phyloP scores from a whole-genome alignment of 805 yeast species.

The Candida sonorensis region DNA sequence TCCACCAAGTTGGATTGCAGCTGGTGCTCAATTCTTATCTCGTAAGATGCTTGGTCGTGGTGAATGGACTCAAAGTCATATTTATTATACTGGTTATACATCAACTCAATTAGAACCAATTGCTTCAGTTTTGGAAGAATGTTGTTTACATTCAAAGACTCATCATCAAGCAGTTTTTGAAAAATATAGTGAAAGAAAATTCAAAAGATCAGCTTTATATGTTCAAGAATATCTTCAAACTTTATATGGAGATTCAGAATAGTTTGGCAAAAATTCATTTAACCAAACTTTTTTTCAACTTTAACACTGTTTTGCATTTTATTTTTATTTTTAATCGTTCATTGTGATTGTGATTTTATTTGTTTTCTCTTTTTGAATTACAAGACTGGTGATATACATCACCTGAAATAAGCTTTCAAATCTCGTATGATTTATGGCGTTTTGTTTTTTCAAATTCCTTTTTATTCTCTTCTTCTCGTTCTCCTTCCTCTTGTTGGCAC shows the following conservation, averaged over 20 bases:
- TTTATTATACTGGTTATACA: conserved; percentile 89
- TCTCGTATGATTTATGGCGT: too few relatives aligned
- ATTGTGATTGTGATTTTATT: too few relatives aligned
- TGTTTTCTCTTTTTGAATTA: too few relatives aligned
- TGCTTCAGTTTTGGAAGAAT: conserved; percentile 64
- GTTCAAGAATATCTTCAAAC: conserved; percentile 66
- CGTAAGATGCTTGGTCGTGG: conserved; percentile 72
- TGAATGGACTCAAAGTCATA: conserved; percentile 77
- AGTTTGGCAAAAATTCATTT: neutral
- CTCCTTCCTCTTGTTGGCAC: too few relatives aligned
- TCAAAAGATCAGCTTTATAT: conserved; percentile 68
- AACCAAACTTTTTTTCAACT: neutral
- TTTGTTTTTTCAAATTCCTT: too few relatives aligned
- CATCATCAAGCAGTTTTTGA: conserved; percentile 81
- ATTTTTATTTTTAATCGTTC: too few relatives aligned
- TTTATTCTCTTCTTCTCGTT: too few relatives aligned
- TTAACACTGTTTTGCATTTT: neutral
- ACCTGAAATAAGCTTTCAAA: too few relatives aligned
- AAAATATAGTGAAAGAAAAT: conserved; percentile 82
- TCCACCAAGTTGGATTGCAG: conserved; percentile 71
- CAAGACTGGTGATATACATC: too few relatives aligned
- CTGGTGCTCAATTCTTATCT: conserved; percentile 79
- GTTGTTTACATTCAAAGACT: conserved; percentile 49
- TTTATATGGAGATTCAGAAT: conserved; percentile 14
- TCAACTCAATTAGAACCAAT: conserved; percentile 76